Evolutionary conservation across 2,329 filamentous ascomycete genomes (phyloP).

Genomic region (Trichoderma sp.): DNA sequence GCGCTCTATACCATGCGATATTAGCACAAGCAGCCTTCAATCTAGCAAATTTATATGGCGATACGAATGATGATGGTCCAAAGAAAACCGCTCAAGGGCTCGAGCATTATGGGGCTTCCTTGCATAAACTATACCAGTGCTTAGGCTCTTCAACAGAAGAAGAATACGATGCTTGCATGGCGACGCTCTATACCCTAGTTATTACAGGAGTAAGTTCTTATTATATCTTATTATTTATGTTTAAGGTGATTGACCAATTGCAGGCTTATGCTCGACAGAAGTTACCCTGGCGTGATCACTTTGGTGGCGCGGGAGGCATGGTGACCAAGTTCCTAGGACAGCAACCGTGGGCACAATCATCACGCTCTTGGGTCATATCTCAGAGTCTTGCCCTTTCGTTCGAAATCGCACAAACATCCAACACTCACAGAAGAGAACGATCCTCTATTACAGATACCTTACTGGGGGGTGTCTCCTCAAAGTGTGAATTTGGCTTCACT

Average conservation of each 20-base stretch:
- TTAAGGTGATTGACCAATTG: too few species aligned
- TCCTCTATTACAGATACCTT: neutral
- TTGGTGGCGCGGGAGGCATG: too few species aligned
- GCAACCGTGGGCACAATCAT: neutral
- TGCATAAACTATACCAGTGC: neutral
- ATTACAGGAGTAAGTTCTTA: too few species aligned
- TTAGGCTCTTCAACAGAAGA: too few species aligned
- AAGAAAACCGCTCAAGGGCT: neutral
- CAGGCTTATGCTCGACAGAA: too few species aligned
- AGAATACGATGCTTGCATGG: too few species aligned
- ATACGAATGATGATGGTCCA: neutral
- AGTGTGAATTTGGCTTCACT: neutral
- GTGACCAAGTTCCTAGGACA: neutral
- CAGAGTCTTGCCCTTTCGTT: conserved; percentile 1
- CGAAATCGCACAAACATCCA: neutral
- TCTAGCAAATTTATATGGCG: neutral
- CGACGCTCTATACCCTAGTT: too few species aligned
- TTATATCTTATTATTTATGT: too few species aligned
- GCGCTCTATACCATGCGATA: neutral
- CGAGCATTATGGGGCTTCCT: neutral
- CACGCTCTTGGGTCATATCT: conserved; percentile 3
- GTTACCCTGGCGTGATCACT: too few species aligned
- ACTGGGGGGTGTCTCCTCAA: neutral
- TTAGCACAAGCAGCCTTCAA: neutral
- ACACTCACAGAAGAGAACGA: neutral